These are phyloP conservation scores for Stephania yunnanensis DNA, from an alignment of 164 flowering plant genomes.

Conservation along the genomic window DNA sequence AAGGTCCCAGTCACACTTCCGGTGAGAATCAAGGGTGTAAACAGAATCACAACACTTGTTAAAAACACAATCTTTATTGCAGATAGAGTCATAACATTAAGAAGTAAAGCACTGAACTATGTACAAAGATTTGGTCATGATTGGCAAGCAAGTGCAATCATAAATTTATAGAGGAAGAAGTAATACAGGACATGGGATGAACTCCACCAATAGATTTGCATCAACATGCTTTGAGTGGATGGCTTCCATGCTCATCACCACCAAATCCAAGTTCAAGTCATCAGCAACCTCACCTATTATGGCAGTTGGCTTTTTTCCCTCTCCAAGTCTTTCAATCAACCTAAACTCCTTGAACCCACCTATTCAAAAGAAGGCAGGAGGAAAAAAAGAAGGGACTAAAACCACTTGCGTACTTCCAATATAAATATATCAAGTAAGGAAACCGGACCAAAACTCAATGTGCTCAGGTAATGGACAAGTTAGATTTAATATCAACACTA, in stretches of 20 bases:
- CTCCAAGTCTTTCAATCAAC: slow-evolving; percentile 84
- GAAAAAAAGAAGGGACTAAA: neutral
- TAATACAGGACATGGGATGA: slow-evolving; percentile 90
- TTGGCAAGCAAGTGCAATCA: neutral
- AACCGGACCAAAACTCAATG: too few species aligned
- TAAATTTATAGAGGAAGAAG: slow-evolving; percentile 61
- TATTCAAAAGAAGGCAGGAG: slow-evolving; percentile 15
- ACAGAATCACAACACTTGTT: neutral
- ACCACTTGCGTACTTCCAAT: neutral
- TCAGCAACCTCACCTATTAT: slow-evolving; percentile 97
- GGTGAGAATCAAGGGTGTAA: too few species aligned
- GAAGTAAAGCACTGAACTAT: neutral
- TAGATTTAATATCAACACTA: neutral
- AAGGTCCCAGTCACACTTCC: too few species aligned
- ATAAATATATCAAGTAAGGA: neutral
- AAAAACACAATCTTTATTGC: neutral
- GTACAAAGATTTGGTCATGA: neutral
- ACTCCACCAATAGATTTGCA: slow-evolving; percentile 93
- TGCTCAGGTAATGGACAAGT: neutral
- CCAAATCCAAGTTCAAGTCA: slow-evolving; percentile 79
- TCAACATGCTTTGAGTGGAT: slow-evolving; percentile 95
- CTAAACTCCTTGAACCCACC: slow-evolving; percentile 87
- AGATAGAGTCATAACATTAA: neutral
- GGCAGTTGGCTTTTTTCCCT: slow-evolving; percentile 83
- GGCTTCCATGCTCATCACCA: slow-evolving; percentile 93